A percentile compares a stretch with the other conserved stretches of the same genome.
Conservation (phyloP, 2,329 filamentous ascomycete species). For the Colletotrichum euphorbiae region DNA sequence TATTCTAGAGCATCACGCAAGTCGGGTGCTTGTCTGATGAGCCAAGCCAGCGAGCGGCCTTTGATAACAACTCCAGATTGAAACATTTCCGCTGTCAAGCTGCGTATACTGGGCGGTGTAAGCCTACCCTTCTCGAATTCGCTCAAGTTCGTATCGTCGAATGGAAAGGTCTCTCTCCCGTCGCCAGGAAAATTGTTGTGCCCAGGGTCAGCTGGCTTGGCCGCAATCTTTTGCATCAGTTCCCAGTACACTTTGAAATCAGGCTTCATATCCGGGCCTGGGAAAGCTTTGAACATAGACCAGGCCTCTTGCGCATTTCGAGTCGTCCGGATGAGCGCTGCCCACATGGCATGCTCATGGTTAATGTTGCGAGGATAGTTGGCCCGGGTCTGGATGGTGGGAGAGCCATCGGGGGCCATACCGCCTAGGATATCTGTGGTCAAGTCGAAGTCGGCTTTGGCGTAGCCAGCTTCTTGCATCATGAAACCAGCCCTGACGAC, state of each 20-base stretch:
- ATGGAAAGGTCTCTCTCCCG: slow-evolving; percentile 49
- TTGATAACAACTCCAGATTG: slow-evolving; percentile 55
- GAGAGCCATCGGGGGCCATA: slow-evolving; percentile 59
- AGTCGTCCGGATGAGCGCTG: slow-evolving; percentile 67
- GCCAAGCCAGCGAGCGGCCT: slow-evolving; percentile 15
- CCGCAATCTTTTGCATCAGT: slow-evolving; percentile 70
- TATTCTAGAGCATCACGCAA: slow-evolving; percentile 42
- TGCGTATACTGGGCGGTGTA: slow-evolving; percentile 67
- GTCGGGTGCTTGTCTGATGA: slow-evolving; percentile 25
- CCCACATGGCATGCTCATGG: slow-evolving; percentile 56
- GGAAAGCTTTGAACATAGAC: slow-evolving; percentile 59
- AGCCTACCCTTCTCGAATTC: slow-evolving; percentile 74
- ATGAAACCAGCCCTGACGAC: slow-evolving; percentile 64
- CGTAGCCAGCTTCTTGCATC: slow-evolving; percentile 68
- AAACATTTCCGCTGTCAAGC: slow-evolving; percentile 71
- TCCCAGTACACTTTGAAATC: slow-evolving; percentile 63
- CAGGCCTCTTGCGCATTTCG: slow-evolving; percentile 72
- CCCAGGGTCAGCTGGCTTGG: slow-evolving; percentile 44
- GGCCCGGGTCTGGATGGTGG: slow-evolving; percentile 64
- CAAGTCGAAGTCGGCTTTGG: slow-evolving; percentile 57
- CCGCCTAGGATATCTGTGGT: slow-evolving; percentile 66
- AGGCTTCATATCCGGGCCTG: slow-evolving; percentile 49
- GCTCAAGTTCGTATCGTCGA: slow-evolving; percentile 62
- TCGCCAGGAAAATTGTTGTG: slow-evolving; percentile 42
- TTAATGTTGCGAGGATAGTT: slow-evolving; percentile 17